These are phyloP conservation scores for Colletotrichum magnum DNA, from an alignment of 2,329 filamentous ascomycete species.

Conservation along the genomic window DNA sequence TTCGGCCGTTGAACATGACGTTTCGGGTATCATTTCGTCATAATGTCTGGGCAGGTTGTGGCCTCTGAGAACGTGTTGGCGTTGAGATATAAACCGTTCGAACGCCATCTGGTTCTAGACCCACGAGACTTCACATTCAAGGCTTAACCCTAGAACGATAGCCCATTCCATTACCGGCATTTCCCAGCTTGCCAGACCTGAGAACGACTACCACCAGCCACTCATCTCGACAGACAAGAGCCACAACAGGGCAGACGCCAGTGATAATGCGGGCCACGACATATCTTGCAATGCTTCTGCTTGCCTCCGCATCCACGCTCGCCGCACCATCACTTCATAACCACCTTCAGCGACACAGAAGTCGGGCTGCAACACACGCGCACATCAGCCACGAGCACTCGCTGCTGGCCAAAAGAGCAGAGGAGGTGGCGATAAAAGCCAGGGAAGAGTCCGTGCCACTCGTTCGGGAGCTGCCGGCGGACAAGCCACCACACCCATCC, in stretches of 20 bases:
- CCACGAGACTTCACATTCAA: not conserved
- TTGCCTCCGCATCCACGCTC: slow-evolving; percentile 18
- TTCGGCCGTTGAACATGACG: slow-evolving; percentile 32
- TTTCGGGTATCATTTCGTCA: slow-evolving; percentile 22
- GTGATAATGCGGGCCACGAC: slow-evolving; percentile 30
- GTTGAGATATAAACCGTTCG: slow-evolving; percentile 24
- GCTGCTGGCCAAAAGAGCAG: slow-evolving; percentile 2
- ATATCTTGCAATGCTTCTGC: slow-evolving; percentile 27
- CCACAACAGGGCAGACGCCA: not conserved
- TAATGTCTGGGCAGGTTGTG: slow-evolving; percentile 6
- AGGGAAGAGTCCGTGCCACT: not conserved
- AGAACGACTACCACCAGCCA: not conserved
- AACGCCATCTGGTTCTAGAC: slow-evolving; percentile 17
- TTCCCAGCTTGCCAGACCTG: not conserved
- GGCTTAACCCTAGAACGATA: not conserved
- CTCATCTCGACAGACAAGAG: not conserved
- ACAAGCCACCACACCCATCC: slow-evolving; percentile 6
- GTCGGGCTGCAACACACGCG: slow-evolving; percentile 30
- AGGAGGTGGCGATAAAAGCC: not conserved
- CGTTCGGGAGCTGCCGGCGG: not conserved
- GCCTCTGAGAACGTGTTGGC: slow-evolving; percentile 6
- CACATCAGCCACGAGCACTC: slow-evolving; percentile 25
- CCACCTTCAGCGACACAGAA: slow-evolving; percentile 36
- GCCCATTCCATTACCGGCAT: not conserved
- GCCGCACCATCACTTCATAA: slow-evolving; percentile 33